Evolutionary conservation across 2,329 filamentous ascomycete species (phyloP), one percentile per base, ranked within the genome.

Genomic region (Raffaelea arxii): DNA sequence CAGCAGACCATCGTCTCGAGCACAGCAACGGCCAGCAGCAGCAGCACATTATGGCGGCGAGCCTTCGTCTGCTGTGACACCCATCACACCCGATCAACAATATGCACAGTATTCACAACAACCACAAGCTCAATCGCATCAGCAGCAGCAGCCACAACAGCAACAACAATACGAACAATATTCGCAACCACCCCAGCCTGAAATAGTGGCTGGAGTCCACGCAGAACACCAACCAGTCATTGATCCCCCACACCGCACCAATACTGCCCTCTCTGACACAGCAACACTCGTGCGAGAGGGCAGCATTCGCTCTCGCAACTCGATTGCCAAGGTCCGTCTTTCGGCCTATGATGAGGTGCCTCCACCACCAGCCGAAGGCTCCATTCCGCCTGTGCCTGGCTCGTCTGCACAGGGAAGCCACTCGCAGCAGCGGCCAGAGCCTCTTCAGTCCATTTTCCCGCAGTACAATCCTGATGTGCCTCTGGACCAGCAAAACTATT

Each of bases 361-460:
- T 43, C 50, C 46, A 42, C 22, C 47, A 36, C 32, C 32, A 36
- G 32, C 14, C 16, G 7, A 36, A 16, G 27, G 27, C 16, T 32
- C 27, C 10, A 16, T 16, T 10, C 16, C 27, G 27, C 9, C 9
- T 32, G 27, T 16, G 10, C 10, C 10, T 32, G 27, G 10, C 27
- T 32, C 27, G 9, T 9, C 10, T 32, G 27, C 27, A 9, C 10
- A 16, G 27, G 16, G 27, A 9, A 30, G 27, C 27, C 45, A 25
- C n/a, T 21, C 19, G 21, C 40, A 38, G 19, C n/a, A 36, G n/a
- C 43, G 45, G n/a, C 50, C 40, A 62, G 69, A 25, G 6, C 66
- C 73, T 0, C 72, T 85, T 55, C 74, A 77, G 25, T 89, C 84
- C 22, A 88, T 90, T 55, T 90, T 90, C 55, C 85, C 85, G 7